Evolutionary conservation across 768 basidiomycete species (phyloP), one percentile per base, ranked within the genome.

Genomic region (Chlorophyllum brunneum): DNA sequence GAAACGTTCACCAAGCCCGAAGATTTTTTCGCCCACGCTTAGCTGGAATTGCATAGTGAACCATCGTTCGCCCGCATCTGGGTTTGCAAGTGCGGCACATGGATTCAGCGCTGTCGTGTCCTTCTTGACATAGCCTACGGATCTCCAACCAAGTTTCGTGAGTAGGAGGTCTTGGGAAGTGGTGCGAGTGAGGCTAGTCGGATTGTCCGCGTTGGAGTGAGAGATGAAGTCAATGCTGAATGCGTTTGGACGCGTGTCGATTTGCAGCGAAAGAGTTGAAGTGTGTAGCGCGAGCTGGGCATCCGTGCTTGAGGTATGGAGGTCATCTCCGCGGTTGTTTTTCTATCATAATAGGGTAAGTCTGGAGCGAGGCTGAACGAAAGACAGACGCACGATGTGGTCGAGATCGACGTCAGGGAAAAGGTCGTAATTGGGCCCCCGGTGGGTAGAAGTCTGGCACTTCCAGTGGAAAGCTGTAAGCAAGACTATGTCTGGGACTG

Each of bases 1-100:
- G 57, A 78, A 78, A 37, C 73, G 60, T 58, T 78, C 76, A 18
- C 76, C 76, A 1, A 76, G 57, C 6, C 76, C 76, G 55, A 75
- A 76, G 37, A 78, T 72, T 48, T 64, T 69, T 60, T 78, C 76
- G 2, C 72, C 74, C 2, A 68, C 61, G n/a, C 63, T 64, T 22
- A 68, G 67, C 63, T 57, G 67, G 51, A 63, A 78, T 47, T 58
- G 66, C 63, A 61, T 73, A n/a, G 65, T 68, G 33, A 65, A 60
- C 61, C 62, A 64, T 29, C 61, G 56, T 29, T 63, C 59, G 18
- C 65, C 59, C 41, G 52, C 43, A 31, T 60, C 61, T 8, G 65
- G 63, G 43, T 61, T 54, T 41, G 55, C 48, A 4, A 69, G 58
- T 20, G 59, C 54, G 7, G 49, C 45, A 29, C 56, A 59, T 7